Base-by-base conservation (phyloP, 2,329 filamentous ascomycete species). In the Sarocladiaceae sp. region DNA sequence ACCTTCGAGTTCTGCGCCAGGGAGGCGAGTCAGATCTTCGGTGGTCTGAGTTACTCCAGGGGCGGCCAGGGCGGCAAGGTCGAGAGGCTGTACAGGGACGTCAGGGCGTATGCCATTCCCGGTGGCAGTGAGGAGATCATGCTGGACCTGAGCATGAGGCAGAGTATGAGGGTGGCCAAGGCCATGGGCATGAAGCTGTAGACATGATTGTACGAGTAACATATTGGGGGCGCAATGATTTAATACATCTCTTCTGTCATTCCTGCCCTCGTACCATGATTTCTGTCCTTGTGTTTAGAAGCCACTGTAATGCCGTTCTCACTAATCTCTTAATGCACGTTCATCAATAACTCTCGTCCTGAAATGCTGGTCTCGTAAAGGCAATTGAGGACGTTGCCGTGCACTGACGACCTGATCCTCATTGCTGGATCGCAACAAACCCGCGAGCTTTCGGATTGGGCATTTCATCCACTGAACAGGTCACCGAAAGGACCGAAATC, bases 71-170 rank as follows among this genome's bases (percentile, higher is more conserved):
- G 94, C 55, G 93, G 84, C 54, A 97, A 97, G 82, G 83, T 97
- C 50, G 94, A 99, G 82, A 77, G 94, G 55, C 73, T 99, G 62
- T 97, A 97, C 72, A 82, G 94, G 57, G 94, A 99, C 69, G 94
- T 97, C 15, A 82, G 94, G 61, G 94, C 94, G 1, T 97, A 99
- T 70, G 93, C 94, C 56, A 93, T 99, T 60, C 94, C 94, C 3
- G 94, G 94, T 63, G 94, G 94, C 22, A 90, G 85, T 59, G 93
- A 99, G 75, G 94, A 99, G 80, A 99, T 99, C 59, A 99, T 99
- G 94, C 76, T 97, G 59, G 94, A 99, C 70, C 71, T 99, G 64
- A 96, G 90, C 72, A 96, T 99, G 69, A 80, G 93, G 61, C 92
- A 97, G 78, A 88, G 86, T 57, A 69, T 96, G 76, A 85, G 83